These are phyloP conservation scores for Pseudogymnoascus sp. DNA, from an alignment of 2,329 filamentous ascomycete species.

Conservation along the genomic window DNA sequence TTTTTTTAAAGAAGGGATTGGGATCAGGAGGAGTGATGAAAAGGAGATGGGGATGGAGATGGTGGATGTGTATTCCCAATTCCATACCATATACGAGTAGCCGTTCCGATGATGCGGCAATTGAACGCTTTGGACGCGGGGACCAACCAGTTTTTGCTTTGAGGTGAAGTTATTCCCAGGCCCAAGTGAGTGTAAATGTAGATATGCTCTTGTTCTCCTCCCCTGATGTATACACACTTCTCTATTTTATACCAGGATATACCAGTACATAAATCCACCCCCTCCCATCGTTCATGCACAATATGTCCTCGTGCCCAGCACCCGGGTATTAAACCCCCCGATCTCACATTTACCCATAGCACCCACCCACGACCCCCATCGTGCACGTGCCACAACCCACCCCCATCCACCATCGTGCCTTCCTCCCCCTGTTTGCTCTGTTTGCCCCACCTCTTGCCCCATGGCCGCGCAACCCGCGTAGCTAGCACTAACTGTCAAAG, in stretches of 20 bases:
- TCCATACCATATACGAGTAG: slow-evolving; percentile 3
- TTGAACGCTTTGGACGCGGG: background rate
- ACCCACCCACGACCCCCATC: background rate
- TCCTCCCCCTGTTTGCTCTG: background rate
- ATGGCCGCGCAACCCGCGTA: slow-evolving; percentile 5
- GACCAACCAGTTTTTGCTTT: background rate
- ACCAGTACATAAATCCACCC: background rate
- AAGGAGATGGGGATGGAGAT: background rate
- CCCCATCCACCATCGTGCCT: background rate
- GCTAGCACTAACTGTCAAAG: slow-evolving; percentile 2
- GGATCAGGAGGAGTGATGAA: background rate
- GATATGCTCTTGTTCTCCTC: background rate
- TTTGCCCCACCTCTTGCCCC: background rate
- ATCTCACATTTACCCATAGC: background rate
- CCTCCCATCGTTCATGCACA: background rate
- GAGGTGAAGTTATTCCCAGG: background rate
- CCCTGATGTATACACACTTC: background rate
- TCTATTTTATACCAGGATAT: background rate
- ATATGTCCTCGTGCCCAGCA: background rate
- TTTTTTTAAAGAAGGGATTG: background rate
- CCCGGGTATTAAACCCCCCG: background rate
- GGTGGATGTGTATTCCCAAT: background rate
- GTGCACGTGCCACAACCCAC: background rate
- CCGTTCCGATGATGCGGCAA: background rate
- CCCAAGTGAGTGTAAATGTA: background rate